Evolutionary conservation across 768 basidiomycete genomes (phyloP).

Genomic region (Boletus patriciae): DNA sequence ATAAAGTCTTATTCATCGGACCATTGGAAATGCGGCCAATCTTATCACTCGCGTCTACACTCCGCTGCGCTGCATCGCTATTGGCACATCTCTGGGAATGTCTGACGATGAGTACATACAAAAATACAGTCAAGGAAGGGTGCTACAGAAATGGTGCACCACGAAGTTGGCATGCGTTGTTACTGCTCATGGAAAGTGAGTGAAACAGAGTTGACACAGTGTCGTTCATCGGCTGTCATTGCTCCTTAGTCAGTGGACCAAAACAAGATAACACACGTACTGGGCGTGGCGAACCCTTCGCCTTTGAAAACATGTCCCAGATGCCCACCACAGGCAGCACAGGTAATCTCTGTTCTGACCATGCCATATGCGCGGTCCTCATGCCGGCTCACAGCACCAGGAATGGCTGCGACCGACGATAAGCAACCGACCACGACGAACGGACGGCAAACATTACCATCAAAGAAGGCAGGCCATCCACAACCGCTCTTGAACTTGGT

Average conservation of each 20-base stretch:
- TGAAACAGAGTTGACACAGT: constrained; percentile 89
- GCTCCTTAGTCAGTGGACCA: not conserved
- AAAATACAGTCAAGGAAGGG: not conserved
- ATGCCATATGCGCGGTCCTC: constrained; percentile 68
- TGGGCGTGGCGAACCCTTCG: constrained; percentile 78
- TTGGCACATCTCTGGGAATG: too few species aligned
- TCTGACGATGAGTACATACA: not conserved
- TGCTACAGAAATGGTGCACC: not conserved
- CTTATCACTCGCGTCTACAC: not conserved
- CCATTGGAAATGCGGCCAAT: not conserved
- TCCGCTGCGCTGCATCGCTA: not conserved
- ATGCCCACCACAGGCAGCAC: constrained; percentile 89
- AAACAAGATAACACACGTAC: constrained; percentile 40
- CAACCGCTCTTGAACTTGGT: constrained; percentile 94
- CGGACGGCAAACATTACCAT: constrained; percentile 51
- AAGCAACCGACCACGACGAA: not conserved
- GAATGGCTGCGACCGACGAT: constrained; percentile 59
- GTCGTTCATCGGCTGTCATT: constrained; percentile 70
- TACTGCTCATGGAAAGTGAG: constrained; percentile 62
- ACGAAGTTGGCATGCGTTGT: not conserved
- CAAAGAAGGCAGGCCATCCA: constrained; percentile 98
- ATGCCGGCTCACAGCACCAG: constrained; percentile 81
- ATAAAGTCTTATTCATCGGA: constrained; percentile 5
- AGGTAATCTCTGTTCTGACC: constrained; percentile 82
- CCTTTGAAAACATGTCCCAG: constrained; percentile 96